Conservation (phyloP, 345 rosid genomes). For the Rubroshorea leprosula region DNA sequence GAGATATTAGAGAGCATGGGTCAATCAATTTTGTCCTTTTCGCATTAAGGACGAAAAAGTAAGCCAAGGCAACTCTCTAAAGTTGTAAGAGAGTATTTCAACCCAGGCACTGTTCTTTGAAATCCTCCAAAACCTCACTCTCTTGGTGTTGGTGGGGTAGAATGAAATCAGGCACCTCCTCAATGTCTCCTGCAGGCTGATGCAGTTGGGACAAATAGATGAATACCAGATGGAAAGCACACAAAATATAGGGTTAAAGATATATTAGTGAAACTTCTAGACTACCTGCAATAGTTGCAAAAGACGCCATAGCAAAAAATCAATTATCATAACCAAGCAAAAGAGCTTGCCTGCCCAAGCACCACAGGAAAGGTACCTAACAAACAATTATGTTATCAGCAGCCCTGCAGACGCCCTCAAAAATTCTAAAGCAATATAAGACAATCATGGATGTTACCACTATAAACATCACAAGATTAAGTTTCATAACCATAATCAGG, state of each 20-base stretch:
- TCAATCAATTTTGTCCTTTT: not conserved
- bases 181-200: conserved; percentile 73
- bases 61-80: too few species aligned
- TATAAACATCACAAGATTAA: not conserved
- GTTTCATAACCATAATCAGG: not conserved
- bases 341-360: conserved; percentile 92
- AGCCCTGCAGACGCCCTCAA: not conserved
- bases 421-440: not conserved
- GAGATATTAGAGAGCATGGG: not conserved
- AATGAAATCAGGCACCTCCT: conserved; percentile 56
- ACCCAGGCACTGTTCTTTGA: not conserved
- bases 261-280: not conserved
- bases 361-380: conserved; percentile 85
- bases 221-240: not conserved
- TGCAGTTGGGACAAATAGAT: conserved; percentile 1
- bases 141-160: conserved; percentile 18
- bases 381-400: not conserved
- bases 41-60: not conserved
- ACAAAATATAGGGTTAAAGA: not conserved
- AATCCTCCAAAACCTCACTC: conserved; percentile 15
- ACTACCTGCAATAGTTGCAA: conserved; percentile 60
- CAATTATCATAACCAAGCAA: conserved; percentile 85
- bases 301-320: conserved; percentile 66
- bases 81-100: too few species aligned
- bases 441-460: not conserved